Base-by-base conservation (phyloP, 345 rosid genomes). In the Conringia planisiliqua region DNA sequence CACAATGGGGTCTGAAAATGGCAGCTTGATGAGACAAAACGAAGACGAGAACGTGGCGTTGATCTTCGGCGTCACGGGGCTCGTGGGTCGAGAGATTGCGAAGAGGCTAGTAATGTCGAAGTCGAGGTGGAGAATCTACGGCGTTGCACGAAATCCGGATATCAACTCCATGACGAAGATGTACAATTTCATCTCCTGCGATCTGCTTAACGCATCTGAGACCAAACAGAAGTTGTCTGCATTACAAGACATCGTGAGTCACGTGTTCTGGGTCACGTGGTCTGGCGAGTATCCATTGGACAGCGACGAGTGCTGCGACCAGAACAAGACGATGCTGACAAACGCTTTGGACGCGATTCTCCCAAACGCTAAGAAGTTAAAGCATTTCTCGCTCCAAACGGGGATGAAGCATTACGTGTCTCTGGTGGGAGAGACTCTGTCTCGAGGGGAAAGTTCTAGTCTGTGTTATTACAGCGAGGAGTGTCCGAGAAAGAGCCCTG, bases 221-320 rank as follows among this genome's bases (percentile, higher is more conserved):
- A 86, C 90, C 4, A 66, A 68, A 39, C 71, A 79, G 59, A 86
- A 78, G 68, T 71, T 93, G 16, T 82, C 86, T 27, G 32, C 33
- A 27, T 40, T 87, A 44, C 71, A 81, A 17, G 87, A 82, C 11
- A 78, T 66, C 64, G 87, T 83, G 82, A 93, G 90, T 30, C 96
- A 93, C 70, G 69, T 87, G 72, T 93, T 93, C 30, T 91, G 96
- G 97, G 74, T 91, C 77, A 89, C 98, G 40, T 91, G 98, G 98
- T 86, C 91, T 6, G 80, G 78, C 20, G 82, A 85, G 59, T 85
- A 68, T 66, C 89, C 90, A 4, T 70, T 82, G 16, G 92, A 89
- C 12, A 84, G 64, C 78, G 73, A 48, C n/a, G 84, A 87, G 36
- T 88, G 98, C 62, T 87, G 90, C 35, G 70, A 85, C 47, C 91